Percentiles rank a stretch among this genome's conserved stretches.
These are phyloP conservation scores for Fusarium sp. DNA, from an alignment of 2,329 filamentous ascomycete genomes.

Conservation along the genomic window DNA sequence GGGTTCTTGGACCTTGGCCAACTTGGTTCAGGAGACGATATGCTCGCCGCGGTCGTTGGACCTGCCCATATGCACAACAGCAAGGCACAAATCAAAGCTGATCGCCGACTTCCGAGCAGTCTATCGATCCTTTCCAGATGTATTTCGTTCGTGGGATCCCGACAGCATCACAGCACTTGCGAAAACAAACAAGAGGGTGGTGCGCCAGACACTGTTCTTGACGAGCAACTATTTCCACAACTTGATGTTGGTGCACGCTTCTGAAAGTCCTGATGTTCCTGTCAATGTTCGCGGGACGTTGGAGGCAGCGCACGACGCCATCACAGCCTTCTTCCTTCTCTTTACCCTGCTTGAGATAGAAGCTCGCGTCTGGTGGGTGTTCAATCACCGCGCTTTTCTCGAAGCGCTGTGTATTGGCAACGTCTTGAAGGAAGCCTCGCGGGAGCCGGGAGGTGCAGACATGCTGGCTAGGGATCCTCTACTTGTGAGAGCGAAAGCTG, in stretches of 20 bases:
- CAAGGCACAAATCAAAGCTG: conserved; percentile 75
- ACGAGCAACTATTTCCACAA: conserved; percentile 88
- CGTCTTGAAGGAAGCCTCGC: conserved; percentile 64
- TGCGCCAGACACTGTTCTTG: conserved; percentile 80
- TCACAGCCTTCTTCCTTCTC: conserved; percentile 79
- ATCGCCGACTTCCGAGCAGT: conserved; percentile 76
- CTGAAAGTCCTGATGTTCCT: conserved; percentile 71
- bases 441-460: conserved; percentile 59
- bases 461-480: conserved; percentile 64
- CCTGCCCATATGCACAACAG: conserved; percentile 75
- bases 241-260: conserved; percentile 80
- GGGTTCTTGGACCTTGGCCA: conserved; percentile 82
- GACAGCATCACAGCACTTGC: conserved; percentile 68
- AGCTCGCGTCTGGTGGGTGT: conserved; percentile 85
- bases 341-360: conserved; percentile 75
- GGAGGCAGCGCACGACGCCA: conserved; percentile 80
- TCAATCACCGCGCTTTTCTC: conserved; percentile 82
- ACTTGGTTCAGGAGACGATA: conserved; percentile 80
- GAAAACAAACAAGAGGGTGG: conserved; percentile 70
- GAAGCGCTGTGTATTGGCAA: conserved; percentile 77
- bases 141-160: conserved; percentile 75
- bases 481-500: conserved; percentile 67
- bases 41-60: conserved; percentile 80
- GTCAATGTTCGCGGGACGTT: conserved; percentile 75
- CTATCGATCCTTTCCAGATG: conserved; percentile 76